Percentiles rank a stretch among this genome's conserved stretches.
phyloP scores from a whole-genome alignment of 371 early-diverging fungal genomes.

The Mucor lusitanicus region DNA sequence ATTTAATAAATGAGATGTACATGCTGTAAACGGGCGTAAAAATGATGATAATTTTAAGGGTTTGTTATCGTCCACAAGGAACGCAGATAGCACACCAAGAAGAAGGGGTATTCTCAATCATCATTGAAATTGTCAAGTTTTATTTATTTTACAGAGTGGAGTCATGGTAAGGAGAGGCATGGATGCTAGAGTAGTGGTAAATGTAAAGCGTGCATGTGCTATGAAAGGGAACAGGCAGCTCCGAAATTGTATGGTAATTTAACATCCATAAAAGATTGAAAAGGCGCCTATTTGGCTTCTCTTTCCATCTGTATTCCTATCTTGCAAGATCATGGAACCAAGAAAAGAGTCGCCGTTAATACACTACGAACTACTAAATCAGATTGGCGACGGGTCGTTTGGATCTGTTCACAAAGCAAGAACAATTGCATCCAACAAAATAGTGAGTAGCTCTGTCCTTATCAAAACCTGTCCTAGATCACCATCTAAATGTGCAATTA shows the following conservation, averaged over 20 bases:
- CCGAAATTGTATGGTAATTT: not conserved
- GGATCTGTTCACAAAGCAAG: conserved; percentile 83
- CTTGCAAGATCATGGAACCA: not conserved
- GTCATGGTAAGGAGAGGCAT: not conserved
- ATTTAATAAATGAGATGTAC: not conserved
- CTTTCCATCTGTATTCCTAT: conserved; percentile 3
- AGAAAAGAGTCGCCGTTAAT: conserved; percentile 23
- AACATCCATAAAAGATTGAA: not conserved
- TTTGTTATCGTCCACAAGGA: not conserved
- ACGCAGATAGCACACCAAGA: not conserved
- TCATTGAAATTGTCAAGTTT: not conserved
- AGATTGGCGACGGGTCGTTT: conserved; percentile 91
- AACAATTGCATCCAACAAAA: conserved; percentile 67
- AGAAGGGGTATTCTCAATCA: not conserved
- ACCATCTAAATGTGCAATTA: not conserved
- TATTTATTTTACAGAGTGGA: not conserved
- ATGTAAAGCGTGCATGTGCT: conserved; percentile 1
- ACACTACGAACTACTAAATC: conserved; percentile 72
- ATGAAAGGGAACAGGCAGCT: not conserved
- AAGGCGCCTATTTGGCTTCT: conserved; percentile 1
- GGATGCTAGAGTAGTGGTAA: not conserved
- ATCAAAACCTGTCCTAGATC: not conserved
- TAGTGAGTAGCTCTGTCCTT: conserved; percentile 49
- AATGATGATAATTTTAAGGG: not conserved
- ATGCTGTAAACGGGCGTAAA: not conserved